phyloP scores from a whole-genome alignment of 2,329 filamentous ascomycete species.

The Neoarthrinium moseri region DNA sequence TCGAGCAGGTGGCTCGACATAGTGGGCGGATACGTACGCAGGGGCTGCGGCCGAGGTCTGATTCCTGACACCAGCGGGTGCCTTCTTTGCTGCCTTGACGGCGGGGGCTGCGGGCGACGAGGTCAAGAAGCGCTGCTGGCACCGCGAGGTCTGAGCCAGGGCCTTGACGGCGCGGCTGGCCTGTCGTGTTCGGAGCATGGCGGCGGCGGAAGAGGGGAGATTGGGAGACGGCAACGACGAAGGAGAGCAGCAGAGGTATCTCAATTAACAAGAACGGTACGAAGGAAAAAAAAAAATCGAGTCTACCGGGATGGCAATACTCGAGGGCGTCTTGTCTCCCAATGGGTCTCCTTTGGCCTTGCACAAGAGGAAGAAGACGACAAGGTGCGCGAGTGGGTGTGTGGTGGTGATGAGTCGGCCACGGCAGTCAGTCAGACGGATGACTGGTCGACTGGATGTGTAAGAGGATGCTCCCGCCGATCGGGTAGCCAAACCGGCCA shows the following conservation, averaged over 20 bases:
- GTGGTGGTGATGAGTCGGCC: neutral
- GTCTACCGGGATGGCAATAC: neutral
- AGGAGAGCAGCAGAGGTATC: neutral
- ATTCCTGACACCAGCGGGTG: conserved; percentile 40
- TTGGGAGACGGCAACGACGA: conserved; percentile 6
- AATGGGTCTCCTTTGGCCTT: neutral
- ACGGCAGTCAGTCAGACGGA: too few relatives aligned
- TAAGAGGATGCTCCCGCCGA: too few relatives aligned
- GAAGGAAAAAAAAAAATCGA: neutral
- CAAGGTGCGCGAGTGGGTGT: neutral
- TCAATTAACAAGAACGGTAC: neutral
- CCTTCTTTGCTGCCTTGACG: conserved; percentile 37
- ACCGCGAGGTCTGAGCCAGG: conserved; percentile 35
- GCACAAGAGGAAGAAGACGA: neutral
- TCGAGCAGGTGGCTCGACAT: conserved; percentile 9
- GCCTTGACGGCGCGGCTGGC: conserved; percentile 46
- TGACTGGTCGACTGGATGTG: too few relatives aligned
- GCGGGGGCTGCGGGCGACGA: conserved; percentile 35
- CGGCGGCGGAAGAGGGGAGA: conserved; percentile 28
- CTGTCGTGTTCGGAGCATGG: conserved; percentile 50
- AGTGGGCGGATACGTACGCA: conserved; percentile 39
- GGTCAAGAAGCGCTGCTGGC: conserved; percentile 36
- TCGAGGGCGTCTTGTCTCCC: neutral
- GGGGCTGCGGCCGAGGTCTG: conserved; percentile 49
- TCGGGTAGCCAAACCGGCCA: neutral